Evolutionary conservation across 192 early-diverging fungal species (phyloP).

Genomic region (Backusella morwellensis): DNA sequence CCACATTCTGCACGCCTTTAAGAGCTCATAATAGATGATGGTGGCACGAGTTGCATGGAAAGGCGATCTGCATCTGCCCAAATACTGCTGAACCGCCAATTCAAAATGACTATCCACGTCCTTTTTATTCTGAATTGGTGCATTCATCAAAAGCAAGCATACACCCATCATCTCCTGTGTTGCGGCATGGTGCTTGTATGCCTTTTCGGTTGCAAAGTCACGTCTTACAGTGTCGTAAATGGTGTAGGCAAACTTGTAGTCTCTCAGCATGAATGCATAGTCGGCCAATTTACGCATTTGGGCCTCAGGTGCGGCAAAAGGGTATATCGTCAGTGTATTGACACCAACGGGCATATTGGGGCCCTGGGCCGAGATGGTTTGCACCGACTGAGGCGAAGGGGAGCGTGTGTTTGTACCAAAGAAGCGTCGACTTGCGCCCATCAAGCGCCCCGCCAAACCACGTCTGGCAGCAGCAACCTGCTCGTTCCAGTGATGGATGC

Average conservation of each 20-base stretch:
- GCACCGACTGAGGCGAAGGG: slow-evolving; percentile 38
- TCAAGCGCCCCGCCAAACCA: slow-evolving; percentile 87
- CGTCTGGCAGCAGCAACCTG: slow-evolving; percentile 85
- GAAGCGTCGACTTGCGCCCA: slow-evolving; percentile 79
- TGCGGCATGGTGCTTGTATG: slow-evolving; percentile 75
- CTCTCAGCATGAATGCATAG: slow-evolving; percentile 95
- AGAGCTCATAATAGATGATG: slow-evolving; percentile 79
- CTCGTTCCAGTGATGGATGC: slow-evolving; percentile 86
- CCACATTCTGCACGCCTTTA: slow-evolving; percentile 68
- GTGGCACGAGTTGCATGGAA: slow-evolving; percentile 73
- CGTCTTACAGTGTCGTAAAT: slow-evolving; percentile 89
- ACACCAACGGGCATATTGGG: slow-evolving; percentile 34
- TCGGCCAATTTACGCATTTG: slow-evolving; percentile 91
- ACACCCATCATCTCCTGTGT: slow-evolving; percentile 92
- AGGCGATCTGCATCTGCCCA: slow-evolving; percentile 51
- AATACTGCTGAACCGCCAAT: slow-evolving; percentile 72
- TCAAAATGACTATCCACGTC: slow-evolving; percentile 67
- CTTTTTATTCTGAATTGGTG: slow-evolving; percentile 42
- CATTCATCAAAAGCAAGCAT: slow-evolving; percentile 67
- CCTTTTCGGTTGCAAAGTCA: slow-evolving; percentile 81
- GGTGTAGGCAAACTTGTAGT: slow-evolving; percentile 85
- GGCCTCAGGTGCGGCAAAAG: slow-evolving; percentile 82
- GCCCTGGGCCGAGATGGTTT: slow-evolving; percentile 34
- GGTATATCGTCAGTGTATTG: slow-evolving; percentile 45
- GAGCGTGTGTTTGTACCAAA: slow-evolving; percentile 65